phyloP scores from a whole-genome alignment of 805 yeast genomes.

The Wickerhamomyces mucosus region DNA sequence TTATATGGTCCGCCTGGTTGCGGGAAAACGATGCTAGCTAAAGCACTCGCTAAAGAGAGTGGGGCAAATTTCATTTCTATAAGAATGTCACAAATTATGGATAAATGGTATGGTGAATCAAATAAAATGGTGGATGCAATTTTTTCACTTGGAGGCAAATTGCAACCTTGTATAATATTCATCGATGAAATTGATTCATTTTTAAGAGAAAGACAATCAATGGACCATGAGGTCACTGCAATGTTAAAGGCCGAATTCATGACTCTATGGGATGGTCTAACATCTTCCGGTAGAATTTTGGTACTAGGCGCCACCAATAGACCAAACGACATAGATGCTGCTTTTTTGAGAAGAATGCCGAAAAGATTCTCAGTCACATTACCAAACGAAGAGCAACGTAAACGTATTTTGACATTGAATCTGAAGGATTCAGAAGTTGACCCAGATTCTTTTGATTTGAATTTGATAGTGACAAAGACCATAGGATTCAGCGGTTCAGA shows the following conservation, averaged over 20 bases:
- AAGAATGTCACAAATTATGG: conserved; percentile 90
- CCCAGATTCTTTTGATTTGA: conserved; percentile 42
- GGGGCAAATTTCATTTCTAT: conserved; percentile 87
- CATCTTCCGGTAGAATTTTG: conserved; percentile 61
- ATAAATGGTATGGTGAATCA: conserved; percentile 96
- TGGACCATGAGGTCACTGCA: conserved; percentile 93
- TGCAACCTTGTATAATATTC: conserved; percentile 90
- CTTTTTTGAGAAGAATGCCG: conserved; percentile 88
- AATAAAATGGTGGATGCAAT: conserved; percentile 91
- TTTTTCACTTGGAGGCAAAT: conserved; percentile 78
- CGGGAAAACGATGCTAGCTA: conserved; percentile 96
- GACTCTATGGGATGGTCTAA: conserved; percentile 95
- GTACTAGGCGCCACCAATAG: conserved; percentile 94
- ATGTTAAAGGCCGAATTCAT: conserved; percentile 92
- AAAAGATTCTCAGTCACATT: conserved; percentile 72
- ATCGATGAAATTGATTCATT: conserved; percentile 96
- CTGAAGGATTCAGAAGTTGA: conserved; percentile 59
- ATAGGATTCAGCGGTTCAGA: conserved; percentile 86
- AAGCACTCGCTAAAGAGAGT: conserved; percentile 86
- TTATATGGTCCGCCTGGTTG: conserved; percentile 96
- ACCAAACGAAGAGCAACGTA: conserved; percentile 62
- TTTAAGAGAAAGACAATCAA: conserved; percentile 70
- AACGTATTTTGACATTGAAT: conserved; percentile 58
- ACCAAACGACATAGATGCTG: conserved; percentile 83
- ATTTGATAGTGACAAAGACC: conserved; percentile 51